Evolutionary conservation across 108 stramenopile genomes (phyloP), one percentile per base, ranked within the genome.

Genomic region (Cyclotella distinguenda): DNA sequence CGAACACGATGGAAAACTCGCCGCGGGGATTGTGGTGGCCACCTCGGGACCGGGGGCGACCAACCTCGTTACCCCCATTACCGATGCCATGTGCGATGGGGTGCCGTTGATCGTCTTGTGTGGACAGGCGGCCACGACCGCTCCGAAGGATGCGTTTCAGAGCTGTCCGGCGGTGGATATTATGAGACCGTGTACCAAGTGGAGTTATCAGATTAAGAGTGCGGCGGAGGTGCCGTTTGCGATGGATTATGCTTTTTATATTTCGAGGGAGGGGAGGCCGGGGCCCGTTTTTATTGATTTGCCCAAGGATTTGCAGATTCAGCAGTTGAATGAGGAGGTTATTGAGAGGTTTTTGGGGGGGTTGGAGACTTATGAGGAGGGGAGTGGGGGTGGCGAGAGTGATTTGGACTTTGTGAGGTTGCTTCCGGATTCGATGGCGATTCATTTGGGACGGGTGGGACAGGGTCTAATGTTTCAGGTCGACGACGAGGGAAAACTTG

Each of bases 21-120:
- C 88, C n/a, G 87, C 89, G 15, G 95, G 92, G 49, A 86, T 96
- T 25, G 88, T 76, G 33, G 78, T 96, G 54, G 95, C 89, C 55
- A 96, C 95, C n/a, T 92, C 90, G 11, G 95, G 95, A 45, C 95
- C 95, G 23, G 95, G 95, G 36, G 88, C 89, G 11, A 96, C 95
- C 40, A 96, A 96, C 60, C 77, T 93, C 23, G 87, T 96, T 38
- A 96, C 95, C 1, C 91, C 91, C 38, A 68, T 96, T 19, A 83
- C 85, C 43, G 92, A 93, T 74, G 95, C 89, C 51, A 82, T 89
- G 49, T 93, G 91, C 56, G 95, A 96, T 55, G 91, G 91, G 12
- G 92, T 90, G 11, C 95, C 95, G 18, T 80, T 96, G 64, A 75
- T 96, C 25, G 89, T 93, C 13, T 55, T 96, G 6, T 93, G 91